Percentiles rank a stretch among this genome's conserved stretches.
Evolutionary conservation across 371 early-diverging fungal genomes (phyloP).

Genomic region (Apophysomyces sp.): DNA sequence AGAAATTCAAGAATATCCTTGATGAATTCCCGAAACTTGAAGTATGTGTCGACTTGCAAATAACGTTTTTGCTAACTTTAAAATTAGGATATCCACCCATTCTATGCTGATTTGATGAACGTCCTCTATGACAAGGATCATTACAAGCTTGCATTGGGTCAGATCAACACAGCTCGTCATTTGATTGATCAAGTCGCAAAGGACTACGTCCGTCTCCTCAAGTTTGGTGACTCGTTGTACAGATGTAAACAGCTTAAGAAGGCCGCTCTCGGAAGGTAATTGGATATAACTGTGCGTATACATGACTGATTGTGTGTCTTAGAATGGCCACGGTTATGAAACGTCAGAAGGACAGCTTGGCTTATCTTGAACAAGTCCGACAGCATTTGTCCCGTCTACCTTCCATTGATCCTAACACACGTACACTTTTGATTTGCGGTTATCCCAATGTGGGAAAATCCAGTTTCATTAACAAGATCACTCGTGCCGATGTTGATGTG

Average conservation of each 20-base stretch:
- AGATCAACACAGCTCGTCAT: slow-evolving; percentile 97
- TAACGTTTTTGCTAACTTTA: neutral
- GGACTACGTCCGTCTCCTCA: slow-evolving; percentile 97
- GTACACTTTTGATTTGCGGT: slow-evolving; percentile 99
- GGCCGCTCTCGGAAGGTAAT: slow-evolving; percentile 82
- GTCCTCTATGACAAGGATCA: slow-evolving; percentile 99
- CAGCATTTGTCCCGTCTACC: slow-evolving; percentile 99
- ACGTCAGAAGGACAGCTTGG: slow-evolving; percentile 97
- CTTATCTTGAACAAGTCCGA: slow-evolving; percentile 99
- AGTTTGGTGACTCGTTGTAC: slow-evolving; percentile 99
- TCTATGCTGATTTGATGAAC: slow-evolving; percentile 99
- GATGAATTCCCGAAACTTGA: slow-evolving; percentile 99
- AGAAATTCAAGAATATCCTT: slow-evolving; percentile 92
- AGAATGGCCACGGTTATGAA: slow-evolving; percentile 99
- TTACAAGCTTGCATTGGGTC: slow-evolving; percentile 99
- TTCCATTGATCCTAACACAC: slow-evolving; percentile 98
- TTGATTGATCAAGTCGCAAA: slow-evolving; percentile 96
- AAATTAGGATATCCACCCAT: slow-evolving; percentile 97
- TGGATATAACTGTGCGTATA: neutral
- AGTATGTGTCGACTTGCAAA: slow-evolving; percentile 47
- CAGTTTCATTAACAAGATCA: slow-evolving; percentile 99
- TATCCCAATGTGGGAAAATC: slow-evolving; percentile 99
- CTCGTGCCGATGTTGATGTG: slow-evolving; percentile 99
- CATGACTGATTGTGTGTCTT: neutral
- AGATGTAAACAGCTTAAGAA: slow-evolving; percentile 99